Conservation (phyloP, 148 eudicot species). For the Spergularia bocconei region DNA sequence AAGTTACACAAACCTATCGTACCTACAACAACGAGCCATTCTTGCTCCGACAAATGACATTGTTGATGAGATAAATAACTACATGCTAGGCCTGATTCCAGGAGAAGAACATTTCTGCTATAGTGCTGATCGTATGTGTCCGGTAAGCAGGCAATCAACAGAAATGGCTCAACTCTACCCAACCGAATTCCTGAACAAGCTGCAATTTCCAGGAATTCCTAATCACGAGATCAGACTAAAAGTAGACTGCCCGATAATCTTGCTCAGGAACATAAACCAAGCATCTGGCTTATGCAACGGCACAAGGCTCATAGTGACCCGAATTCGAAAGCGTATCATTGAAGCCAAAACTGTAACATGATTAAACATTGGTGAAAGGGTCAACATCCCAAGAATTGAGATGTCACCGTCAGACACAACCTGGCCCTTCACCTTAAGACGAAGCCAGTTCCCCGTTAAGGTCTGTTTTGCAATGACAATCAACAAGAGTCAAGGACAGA, state of each 20-base stretch:
- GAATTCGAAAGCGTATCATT: not conserved
- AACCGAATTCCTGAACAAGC: not conserved
- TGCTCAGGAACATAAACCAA: conserved; percentile 11
- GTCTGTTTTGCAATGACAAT: conserved; percentile 14
- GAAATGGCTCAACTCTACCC: not conserved
- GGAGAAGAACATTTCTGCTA: not conserved
- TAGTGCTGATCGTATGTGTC: conserved; percentile 7
- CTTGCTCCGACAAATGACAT: conserved; percentile 15
- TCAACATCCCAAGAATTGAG: conserved; percentile 6
- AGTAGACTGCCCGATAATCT: not conserved
- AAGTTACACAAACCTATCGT: not conserved
- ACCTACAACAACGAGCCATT: conserved; percentile 15
- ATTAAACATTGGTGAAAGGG: not conserved
- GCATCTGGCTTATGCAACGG: not conserved
- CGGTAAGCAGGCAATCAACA: not conserved
- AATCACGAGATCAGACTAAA: conserved; percentile 2
- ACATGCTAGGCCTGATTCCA: not conserved
- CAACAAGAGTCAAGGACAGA: conserved; percentile 22
- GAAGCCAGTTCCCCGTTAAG: conserved; percentile 11
- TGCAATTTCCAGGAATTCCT: not conserved
- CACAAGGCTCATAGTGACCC: conserved; percentile 3
- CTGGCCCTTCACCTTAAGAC: conserved; percentile 3
- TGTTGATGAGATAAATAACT: not conserved
- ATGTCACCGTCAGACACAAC: not conserved
- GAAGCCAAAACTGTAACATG: not conserved